Evolutionary conservation across 2,329 filamentous ascomycete species (phyloP).

Genomic region (Aspergillus pseudotamarii): DNA sequence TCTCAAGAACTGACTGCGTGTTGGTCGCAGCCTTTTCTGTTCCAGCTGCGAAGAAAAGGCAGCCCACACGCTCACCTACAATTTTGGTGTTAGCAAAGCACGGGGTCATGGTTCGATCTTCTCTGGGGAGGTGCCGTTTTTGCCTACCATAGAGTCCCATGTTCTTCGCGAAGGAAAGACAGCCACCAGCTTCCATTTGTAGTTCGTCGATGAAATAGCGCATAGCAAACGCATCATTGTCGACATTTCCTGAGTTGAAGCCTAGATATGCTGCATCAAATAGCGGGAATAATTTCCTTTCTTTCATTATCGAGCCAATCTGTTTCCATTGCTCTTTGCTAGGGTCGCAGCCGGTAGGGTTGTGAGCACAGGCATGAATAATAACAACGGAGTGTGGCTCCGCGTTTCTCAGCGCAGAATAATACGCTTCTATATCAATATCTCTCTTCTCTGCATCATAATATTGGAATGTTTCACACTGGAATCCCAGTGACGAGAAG

Average conservation of each 20-base stretch:
- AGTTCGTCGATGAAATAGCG: conserved; percentile 56
- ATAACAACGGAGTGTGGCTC: conserved; percentile 80
- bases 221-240: conserved; percentile 31
- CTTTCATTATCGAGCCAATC: conserved; percentile 72
- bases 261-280: conserved; percentile 35
- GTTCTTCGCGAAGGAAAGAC: conserved; percentile 62
- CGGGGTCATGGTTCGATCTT: too few species aligned
- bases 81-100: background rate
- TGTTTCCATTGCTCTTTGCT: conserved; percentile 89
- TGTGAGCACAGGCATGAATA: conserved; percentile 92
- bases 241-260: conserved; percentile 30
- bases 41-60: conserved; percentile 5
- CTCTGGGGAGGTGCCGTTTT: background rate
- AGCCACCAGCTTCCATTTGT: conserved; percentile 68
- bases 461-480: conserved; percentile 55
- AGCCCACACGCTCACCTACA: conserved; percentile 19
- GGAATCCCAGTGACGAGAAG: conserved; percentile 80
- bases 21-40: conserved; percentile 9
- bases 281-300: conserved; percentile 84
- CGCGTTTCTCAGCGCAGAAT: conserved; percentile 47
- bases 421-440: conserved; percentile 27
- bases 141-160: conserved; percentile 34
- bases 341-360: conserved; percentile 93
- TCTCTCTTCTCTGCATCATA: conserved; percentile 20
- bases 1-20: conserved; percentile 16